Evolutionary conservation across 176 grass and related monocot species (phyloP).

Genomic region (Zea luxurians): DNA sequence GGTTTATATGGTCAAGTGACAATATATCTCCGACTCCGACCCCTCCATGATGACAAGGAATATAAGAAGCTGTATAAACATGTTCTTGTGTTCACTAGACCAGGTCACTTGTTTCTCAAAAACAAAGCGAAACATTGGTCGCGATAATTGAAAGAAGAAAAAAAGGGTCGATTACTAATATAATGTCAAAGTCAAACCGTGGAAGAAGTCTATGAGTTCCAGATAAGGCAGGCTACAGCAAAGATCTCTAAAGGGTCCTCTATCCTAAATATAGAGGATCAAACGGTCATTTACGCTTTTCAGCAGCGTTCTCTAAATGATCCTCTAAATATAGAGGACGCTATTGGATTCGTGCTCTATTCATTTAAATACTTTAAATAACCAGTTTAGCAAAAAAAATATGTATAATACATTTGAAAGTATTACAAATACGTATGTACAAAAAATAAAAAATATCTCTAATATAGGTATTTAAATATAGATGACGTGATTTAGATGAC

Average conservation of each 20-base stretch:
- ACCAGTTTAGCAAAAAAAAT: no score
- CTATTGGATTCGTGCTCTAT: no score
- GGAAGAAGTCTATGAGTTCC: not conserved
- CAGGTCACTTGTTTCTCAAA: conserved; percentile 1
- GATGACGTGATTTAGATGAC: no score
- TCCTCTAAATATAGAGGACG: no score
- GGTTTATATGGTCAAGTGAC: not conserved
- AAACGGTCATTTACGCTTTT: not conserved
- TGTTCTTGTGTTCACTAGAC: not conserved
- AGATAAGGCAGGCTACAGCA: not conserved
- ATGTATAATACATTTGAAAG: no score
- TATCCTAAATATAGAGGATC: not conserved
- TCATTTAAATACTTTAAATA: no score
- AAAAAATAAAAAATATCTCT: no score
- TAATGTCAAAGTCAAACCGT: conserved; percentile 15
- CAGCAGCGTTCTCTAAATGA: no score
- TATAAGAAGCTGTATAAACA: not conserved
- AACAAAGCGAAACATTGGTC: not conserved
- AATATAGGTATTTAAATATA: no score
- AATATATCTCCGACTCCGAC: not conserved
- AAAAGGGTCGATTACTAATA: no score
- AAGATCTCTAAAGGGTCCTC: no score
- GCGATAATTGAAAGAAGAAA: not conserved
- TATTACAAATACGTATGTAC: no score
- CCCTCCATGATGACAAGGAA: not conserved